A percentile compares a stretch with the other conserved stretches of the same genome.
These are phyloP conservation scores for Sarocladium kiliense DNA, from an alignment of 2,329 filamentous ascomycete species.

Conservation along the genomic window DNA sequence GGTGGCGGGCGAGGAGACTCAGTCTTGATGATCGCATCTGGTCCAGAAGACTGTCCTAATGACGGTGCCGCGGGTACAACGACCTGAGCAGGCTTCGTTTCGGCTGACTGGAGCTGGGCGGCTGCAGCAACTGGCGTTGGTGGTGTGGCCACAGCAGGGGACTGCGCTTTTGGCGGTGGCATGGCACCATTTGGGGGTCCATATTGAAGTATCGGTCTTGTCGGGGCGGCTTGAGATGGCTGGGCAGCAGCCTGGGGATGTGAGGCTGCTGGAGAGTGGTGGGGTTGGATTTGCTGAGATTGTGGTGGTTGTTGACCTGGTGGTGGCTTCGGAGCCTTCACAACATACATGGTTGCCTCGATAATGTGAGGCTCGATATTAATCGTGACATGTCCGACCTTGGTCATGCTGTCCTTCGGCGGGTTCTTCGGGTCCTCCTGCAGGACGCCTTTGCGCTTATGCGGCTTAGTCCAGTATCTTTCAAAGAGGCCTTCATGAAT, in stretches of 20 bases:
- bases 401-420: constrained; percentile 65
- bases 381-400: constrained; percentile 67
- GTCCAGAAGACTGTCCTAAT: not conserved
- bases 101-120: constrained; percentile 1
- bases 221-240: constrained; percentile 20
- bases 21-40: not conserved
- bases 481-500: constrained; percentile 68
- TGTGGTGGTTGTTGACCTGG: constrained; percentile 30
- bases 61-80: not conserved
- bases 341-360: constrained; percentile 67
- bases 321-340: constrained; percentile 56
- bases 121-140: constrained; percentile 1
- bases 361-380: constrained; percentile 77
- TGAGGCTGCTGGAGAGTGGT: constrained; percentile 14
- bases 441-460: constrained; percentile 60
- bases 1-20: constrained; percentile 6
- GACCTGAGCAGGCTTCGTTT: not conserved
- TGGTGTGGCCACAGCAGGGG: constrained; percentile 14
- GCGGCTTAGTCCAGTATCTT: constrained; percentile 71
- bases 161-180: constrained; percentile 35
- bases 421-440: constrained; percentile 63
- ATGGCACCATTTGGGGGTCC: constrained; percentile 59
- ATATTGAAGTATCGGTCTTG: constrained; percentile 57
- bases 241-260: constrained; percentile 16
- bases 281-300: constrained; percentile 12